Base-by-base conservation (phyloP, 495 filamentous ascomycete genomes). In the Arthonia radiata region DNA sequence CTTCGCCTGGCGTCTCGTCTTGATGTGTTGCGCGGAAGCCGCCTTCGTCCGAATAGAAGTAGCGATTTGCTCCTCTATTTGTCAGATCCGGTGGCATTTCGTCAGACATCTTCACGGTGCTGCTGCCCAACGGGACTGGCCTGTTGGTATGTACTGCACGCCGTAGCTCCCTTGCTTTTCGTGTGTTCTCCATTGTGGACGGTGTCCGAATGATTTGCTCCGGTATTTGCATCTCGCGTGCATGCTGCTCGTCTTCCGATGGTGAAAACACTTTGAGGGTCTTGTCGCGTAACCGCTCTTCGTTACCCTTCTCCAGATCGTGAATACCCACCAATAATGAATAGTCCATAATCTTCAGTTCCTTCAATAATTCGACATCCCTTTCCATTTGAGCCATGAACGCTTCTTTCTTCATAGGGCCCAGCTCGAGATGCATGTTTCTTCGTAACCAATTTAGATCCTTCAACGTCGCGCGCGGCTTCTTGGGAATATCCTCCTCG, bases 331-430 rank as follows among this genome's bases (percentile, higher is more conserved):
- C 67, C 22, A 99, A 51, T 28, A 99, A 64, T 10, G 82, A 93
- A 48, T 99, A 99, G 42, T 99, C 86, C 86, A 99, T 99, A 37
- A 99, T 92, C 38, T 86, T 75, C 18, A 94, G 54, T 37, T 54
- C 63, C 48, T 93, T 76, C 18, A 99, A 46, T 9, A 94, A 51
- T 25, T 64, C 61, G 17, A 94, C 82, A 46, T 99, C 86, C 30
- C 63, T 61, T 33, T 82, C 61, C 35, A 94, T 67, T 41, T 99
- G 86, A 27, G 77, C 67, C 11, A 93, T 56, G 43, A 99, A 94
- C 18, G 74, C 42, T 12, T 67, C 57, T 47, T 79, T 83, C 52
- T 93, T 93, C 16, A 65, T 54, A 2, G 81, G 66, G 2, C 86
- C 86, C 35, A 92, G 69, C 38, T 92, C 77, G 26, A 99, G 52